phyloP scores from a whole-genome alignment of 2,329 filamentous ascomycete genomes.

The Cladosporium sp. region DNA sequence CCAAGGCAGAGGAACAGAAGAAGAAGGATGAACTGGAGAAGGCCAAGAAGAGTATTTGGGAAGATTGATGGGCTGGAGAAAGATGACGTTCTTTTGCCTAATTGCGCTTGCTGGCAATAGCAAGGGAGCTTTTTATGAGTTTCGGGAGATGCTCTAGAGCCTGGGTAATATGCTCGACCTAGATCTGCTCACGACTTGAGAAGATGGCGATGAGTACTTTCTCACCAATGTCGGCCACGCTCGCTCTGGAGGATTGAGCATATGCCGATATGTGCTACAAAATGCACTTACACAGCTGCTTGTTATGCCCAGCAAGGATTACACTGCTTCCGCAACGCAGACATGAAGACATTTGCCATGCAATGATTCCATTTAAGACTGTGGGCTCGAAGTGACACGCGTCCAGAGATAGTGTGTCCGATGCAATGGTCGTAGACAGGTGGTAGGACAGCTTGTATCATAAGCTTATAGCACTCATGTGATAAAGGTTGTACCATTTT shows the following conservation, averaged over 20 bases:
- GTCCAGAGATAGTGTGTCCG: not conserved
- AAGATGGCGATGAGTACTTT: not conserved
- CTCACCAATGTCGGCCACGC: not conserved
- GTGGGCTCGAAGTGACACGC: not conserved
- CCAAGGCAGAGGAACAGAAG: slow-evolving; percentile 65
- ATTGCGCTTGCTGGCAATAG: not conserved
- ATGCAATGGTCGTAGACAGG: not conserved
- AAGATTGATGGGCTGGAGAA: slow-evolving; percentile 51
- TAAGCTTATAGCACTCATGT: no score
- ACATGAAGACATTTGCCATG: not conserved
- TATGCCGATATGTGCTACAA: not conserved
- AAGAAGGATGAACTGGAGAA: slow-evolving; percentile 67
- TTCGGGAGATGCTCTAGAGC: not conserved
- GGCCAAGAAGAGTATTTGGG: slow-evolving; percentile 86
- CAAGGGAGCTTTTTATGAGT: not conserved
- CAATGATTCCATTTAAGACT: not conserved
- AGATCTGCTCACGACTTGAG: not conserved
- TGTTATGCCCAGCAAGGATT: not conserved
- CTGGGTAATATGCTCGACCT: not conserved
- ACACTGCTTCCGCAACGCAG: not conserved
- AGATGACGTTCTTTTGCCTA: not conserved
- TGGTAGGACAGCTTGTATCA: not conserved
- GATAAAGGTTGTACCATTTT: no score
- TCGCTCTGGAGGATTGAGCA: not conserved
- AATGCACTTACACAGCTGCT: not conserved